phyloP scores from a whole-genome alignment of 2,329 filamentous ascomycete genomes.

The Curvularia spicifera region DNA sequence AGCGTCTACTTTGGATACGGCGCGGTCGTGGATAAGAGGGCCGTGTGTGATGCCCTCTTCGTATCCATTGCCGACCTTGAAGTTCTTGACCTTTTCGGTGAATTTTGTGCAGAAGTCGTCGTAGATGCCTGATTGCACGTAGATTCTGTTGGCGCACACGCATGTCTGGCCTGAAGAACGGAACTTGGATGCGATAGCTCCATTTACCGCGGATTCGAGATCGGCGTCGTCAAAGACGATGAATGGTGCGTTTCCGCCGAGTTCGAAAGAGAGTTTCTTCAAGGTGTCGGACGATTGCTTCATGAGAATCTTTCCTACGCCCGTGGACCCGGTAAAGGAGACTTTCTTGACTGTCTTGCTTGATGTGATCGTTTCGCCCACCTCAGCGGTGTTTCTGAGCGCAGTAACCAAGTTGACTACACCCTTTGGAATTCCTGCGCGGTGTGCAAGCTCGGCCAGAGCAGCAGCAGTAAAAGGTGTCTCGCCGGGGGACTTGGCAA shows the following conservation, averaged over 20 bases:
- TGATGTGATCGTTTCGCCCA: conserved; percentile 79
- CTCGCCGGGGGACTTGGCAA: conserved; percentile 89
- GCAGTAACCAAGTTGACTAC: conserved; percentile 90
- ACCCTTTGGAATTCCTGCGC: conserved; percentile 87
- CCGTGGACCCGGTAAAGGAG: conserved; percentile 84
- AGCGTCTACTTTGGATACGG: conserved; percentile 53
- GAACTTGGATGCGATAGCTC: conserved; percentile 89
- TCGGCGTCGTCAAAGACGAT: conserved; percentile 97
- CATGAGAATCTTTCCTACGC: conserved; percentile 79
- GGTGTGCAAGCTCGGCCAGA: conserved; percentile 81
- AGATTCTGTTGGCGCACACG: conserved; percentile 78
- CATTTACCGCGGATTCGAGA: conserved; percentile 80
- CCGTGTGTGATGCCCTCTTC: conserved; percentile 75
- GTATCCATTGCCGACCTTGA: conserved; percentile 79
- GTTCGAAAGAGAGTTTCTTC: conserved; percentile 88
- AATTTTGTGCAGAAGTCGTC: conserved; percentile 74
- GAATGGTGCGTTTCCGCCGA: conserved; percentile 93
- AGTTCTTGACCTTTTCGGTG: conserved; percentile 72
- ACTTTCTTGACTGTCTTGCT: conserved; percentile 82
- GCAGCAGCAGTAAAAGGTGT: conserved; percentile 91
- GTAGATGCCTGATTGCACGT: conserved; percentile 79
- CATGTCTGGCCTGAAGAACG: conserved; percentile 95
- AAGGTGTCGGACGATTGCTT: conserved; percentile 82
- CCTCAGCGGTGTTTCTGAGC: conserved; percentile 75
- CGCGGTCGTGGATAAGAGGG: conserved; percentile 83